Base-by-base conservation (phyloP, 257 asterid genomes). In the Ilex aquifolium region DNA sequence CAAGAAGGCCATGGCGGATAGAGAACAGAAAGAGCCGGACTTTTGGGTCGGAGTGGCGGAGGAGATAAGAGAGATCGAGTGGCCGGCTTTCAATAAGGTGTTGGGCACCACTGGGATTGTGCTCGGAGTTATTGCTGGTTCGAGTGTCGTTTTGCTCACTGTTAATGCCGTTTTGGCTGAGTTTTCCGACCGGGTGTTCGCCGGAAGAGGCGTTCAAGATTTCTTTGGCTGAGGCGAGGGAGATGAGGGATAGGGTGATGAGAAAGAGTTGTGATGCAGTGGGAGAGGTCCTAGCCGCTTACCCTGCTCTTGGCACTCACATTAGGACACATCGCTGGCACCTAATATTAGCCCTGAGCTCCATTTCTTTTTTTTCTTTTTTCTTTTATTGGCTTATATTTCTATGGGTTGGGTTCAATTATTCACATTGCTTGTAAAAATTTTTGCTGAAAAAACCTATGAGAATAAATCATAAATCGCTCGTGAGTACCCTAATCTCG, bases 81-180 rank as follows among this genome's bases (percentile, higher is more conserved):
- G 95, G 97, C 97, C 96, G n/a, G 82, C 77, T 62, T 92, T 90
- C 56, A 68, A 61, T 49, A 83, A 82, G 65, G 99, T 92, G 1
- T 50, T 93, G 88, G 95, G 95, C 1, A 93, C 87, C 2, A 90
- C 97, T 12, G 95, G 92, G 11, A 91, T 85, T 6, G 99, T 93
- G 60, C 30, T 93, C 53, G 97, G 95, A 9, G 88, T 93, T 15
- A 87, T 93, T 66, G 97, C 95, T 6, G 96, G 95, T 2, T 85
- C 97, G n/a, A 87, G 96, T 63, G 88, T 93, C 76, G 96, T 93
- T 85, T 81, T 90, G 88, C 86, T 90, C 2, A 93, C 99, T 62
- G 83, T 93, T 17, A 90, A 93, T 72, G 99, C 97, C 81, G 77
- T 90, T 84, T 74, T 93, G 77, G 96, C 99, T 21, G 95, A 93